phyloP scores from a whole-genome alignment of 345 rosid genomes.

The Kernera saxatilis region DNA sequence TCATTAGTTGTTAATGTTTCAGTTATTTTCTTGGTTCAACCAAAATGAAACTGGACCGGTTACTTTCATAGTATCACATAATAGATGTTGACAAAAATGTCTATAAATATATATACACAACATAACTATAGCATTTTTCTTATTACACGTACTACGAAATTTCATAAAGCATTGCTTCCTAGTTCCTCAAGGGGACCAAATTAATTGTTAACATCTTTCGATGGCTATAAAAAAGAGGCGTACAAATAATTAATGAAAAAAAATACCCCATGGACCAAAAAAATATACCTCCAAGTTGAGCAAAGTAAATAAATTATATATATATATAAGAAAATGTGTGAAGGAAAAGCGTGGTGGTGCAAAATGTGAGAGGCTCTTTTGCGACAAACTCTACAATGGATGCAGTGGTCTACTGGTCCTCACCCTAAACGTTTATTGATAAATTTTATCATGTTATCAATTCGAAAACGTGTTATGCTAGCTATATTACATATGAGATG shows the following conservation, averaged over 20 bases:
- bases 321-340: background rate
- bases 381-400: conserved; percentile 27
- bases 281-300: conserved; percentile 6
- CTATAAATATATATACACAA: background rate
- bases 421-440: conserved; percentile 4
- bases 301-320: background rate
- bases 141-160: conserved; percentile 3
- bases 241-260: background rate
- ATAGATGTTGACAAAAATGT: background rate
- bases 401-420: conserved; percentile 28
- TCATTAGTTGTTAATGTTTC: background rate
- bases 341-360: conserved; percentile 21
- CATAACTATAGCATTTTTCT: background rate
- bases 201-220: background rate
- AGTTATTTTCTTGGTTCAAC: background rate
- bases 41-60: background rate
- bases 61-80: background rate
- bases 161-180: conserved; percentile 17
- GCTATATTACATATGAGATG: background rate
- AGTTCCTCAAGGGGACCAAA: conserved; percentile 21
- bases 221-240: background rate
- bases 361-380: conserved; percentile 12
- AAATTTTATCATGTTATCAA: background rate
- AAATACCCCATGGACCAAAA: background rate
- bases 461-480: background rate